Base-by-base conservation (phyloP, 805 yeast species). In the Kodamaea sagamina region DNA sequence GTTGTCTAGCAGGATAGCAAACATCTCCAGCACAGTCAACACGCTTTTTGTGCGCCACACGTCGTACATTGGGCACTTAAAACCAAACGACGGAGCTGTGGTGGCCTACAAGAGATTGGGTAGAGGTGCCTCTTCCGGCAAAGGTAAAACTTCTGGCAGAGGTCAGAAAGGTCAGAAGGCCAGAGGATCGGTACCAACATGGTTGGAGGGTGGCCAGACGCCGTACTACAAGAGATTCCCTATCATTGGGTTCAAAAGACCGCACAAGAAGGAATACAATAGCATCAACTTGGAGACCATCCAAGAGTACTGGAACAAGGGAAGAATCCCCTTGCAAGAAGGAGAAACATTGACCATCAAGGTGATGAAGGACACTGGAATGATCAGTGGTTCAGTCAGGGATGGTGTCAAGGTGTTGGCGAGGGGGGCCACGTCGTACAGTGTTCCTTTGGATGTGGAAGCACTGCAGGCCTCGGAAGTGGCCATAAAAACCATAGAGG, bases 91-190 rank as follows among this genome's bases (percentile, higher is more conserved):
- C 31, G 82, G 84, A 36, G 80, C 92, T 0, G 82, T 81, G 32
- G 71, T 68, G 39, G 63, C 72, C 12, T 75, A 74, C 58, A 86
- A 82, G 59, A 77, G 97, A 64, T 74, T 92, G 9, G 99, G 99
- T 67, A 82, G 99, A 72, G 98, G 98, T 70, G 96, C 96, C 17
- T 89, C 95, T 32, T 84, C 95, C 27, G 89, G 89, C 15, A 74
- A 78, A 52, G 99, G 99, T 71, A 90, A 92, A 67, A 93, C 98
- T 3, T 81, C 97, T 5, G 96, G 96, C 38, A 78, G 98, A 64
- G 99, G 99, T 74, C 96, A 88, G 59, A 93, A 93, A 71, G 99
- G 99, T 80, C 98, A 92, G 64, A 92, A 92, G 70, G 97, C 98
- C 8, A 81, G 98, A 68, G 86, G 92, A 28, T 79, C 83, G 32